Conservation (phyloP, 768 basidiomycete genomes). For the Psilocybe cubensis region DNA sequence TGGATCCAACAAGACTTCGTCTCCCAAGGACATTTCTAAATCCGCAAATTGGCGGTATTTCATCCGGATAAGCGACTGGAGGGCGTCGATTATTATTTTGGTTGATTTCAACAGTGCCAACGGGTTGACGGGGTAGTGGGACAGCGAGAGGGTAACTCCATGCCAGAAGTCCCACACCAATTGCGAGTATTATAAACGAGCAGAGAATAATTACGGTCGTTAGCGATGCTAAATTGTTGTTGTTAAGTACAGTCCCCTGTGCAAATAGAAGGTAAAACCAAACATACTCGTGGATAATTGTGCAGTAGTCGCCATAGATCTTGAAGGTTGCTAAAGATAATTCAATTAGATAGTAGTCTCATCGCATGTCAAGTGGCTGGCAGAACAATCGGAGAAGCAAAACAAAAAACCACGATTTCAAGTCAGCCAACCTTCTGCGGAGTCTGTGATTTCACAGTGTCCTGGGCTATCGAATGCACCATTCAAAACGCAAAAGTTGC, state of each 20-base stretch:
- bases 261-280: background rate
- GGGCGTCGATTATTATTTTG: slow-evolving; percentile 7
- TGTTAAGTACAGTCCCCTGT: background rate
- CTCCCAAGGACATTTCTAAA: slow-evolving; percentile 9
- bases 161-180: slow-evolving; percentile 4
- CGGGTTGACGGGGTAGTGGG: background rate
- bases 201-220: slow-evolving; percentile 6
- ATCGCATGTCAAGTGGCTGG: background rate
- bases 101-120: background rate
- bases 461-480: background rate
- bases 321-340: background rate
- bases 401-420: background rate
- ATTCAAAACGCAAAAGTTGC: background rate
- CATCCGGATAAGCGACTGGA: slow-evolving; percentile 11
- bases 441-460: background rate
- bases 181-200: slow-evolving; percentile 5
- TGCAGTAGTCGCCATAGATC: background rate
- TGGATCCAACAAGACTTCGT: slow-evolving; percentile 4
- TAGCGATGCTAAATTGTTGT: background rate
- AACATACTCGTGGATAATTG: slow-evolving; percentile 7
- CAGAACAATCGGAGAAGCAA: background rate
- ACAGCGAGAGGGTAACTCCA: slow-evolving; percentile 6
- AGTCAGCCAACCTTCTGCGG: background rate
- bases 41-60: slow-evolving; percentile 6
- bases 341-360: background rate